Evolutionary conservation across 306 rosid species (phyloP), one percentile per base, ranked within the genome.

Genomic region (Prunus mume): DNA sequence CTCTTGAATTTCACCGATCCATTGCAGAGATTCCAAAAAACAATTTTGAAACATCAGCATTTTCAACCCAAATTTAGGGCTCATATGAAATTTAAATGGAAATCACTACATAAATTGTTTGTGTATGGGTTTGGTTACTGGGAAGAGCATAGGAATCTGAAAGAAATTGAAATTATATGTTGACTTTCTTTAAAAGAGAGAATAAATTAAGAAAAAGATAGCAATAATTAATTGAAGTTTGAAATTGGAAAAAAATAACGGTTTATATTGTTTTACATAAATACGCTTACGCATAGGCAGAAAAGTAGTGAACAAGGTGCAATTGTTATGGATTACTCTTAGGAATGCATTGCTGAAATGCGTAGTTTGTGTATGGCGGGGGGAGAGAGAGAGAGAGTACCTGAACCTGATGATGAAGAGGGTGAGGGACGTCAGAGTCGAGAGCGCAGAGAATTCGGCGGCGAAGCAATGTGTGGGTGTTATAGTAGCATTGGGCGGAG

Each of bases 371-470:
- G 41, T 34, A 43, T 52, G 50, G 32, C 20, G 32, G 25, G 12
- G 19, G 11, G 32, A 41, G 49, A 24, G 66, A 22, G 5, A 24
- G 51, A 18, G 30, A 9, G 32, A 56, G 70, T 85, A 92, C 97
- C 97, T 34, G 41, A 34, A 34, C 41, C 41, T 34, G 41, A 34
- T 90, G 82, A 71, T 79, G 81, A 58, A 78, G 76, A 57, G 88
- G 81, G 63, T 73, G 76, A 12, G 96, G 85, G 71, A 12, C 72
- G 20, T 86, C 85, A 68, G 96, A 87, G 49, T 89, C 80, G 73
- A 89, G 83, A 76, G 89, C 83, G 27, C 80, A 65, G 34, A 73
- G 69, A 78, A 74, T 55, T 62, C 83, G 82, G 9, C 68, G 89
- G 13, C 11, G 75, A 41, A 73, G 83, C 46, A 75, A 65, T 61